Percentiles rank a stretch among this genome's conserved stretches.
Conservation (phyloP, 2,329 filamentous ascomycete species). For the Podosphaera fusca region DNA sequence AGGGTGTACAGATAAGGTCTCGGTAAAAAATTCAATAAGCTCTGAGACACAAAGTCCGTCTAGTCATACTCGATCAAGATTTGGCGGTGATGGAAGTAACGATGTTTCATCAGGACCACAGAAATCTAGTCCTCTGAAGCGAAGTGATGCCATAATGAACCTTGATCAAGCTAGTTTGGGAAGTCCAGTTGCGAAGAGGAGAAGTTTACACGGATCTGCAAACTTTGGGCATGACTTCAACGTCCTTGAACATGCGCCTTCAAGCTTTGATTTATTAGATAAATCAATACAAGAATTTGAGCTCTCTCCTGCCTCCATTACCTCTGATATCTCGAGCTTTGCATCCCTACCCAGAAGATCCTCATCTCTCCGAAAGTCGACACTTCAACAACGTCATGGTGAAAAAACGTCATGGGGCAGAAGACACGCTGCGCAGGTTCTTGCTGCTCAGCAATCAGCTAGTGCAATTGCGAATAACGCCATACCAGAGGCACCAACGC, state of each 20-base stretch:
- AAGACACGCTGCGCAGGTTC: slow-evolving; percentile 28
- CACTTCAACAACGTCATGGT: slow-evolving; percentile 60
- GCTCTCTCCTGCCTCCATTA: slow-evolving; percentile 19
- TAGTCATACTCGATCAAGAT: slow-evolving; percentile 26
- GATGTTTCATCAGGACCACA: slow-evolving; percentile 24
- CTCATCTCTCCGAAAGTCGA: slow-evolving; percentile 64
- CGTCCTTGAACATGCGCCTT: slow-evolving; percentile 45
- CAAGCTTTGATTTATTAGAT: slow-evolving; percentile 29
- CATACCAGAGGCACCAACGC: slow-evolving; percentile 27
- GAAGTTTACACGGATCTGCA: slow-evolving; percentile 62
- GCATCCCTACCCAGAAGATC: slow-evolving; percentile 41
- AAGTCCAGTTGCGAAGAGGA: slow-evolving; percentile 74
- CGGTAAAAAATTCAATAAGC: slow-evolving; percentile 21
- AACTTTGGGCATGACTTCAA: slow-evolving; percentile 39
- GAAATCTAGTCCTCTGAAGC: slow-evolving; percentile 67
- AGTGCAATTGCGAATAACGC: slow-evolving; percentile 1
- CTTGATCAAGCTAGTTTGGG: slow-evolving; percentile 55
- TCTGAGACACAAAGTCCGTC: slow-evolving; percentile 29
- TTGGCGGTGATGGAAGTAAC: slow-evolving; percentile 23
- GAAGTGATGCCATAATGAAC: slow-evolving; percentile 76
- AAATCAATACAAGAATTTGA: slow-evolving; percentile 30
- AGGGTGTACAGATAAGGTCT: slow-evolving; percentile 25
- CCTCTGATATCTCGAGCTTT: slow-evolving; percentile 10
- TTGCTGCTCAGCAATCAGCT: slow-evolving; percentile 13
- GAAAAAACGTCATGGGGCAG: slow-evolving; percentile 42